Evolutionary conservation across 345 rosid genomes (phyloP), one percentile per base, ranked within the genome.

Genomic region (Abelmoschus esculentus): DNA sequence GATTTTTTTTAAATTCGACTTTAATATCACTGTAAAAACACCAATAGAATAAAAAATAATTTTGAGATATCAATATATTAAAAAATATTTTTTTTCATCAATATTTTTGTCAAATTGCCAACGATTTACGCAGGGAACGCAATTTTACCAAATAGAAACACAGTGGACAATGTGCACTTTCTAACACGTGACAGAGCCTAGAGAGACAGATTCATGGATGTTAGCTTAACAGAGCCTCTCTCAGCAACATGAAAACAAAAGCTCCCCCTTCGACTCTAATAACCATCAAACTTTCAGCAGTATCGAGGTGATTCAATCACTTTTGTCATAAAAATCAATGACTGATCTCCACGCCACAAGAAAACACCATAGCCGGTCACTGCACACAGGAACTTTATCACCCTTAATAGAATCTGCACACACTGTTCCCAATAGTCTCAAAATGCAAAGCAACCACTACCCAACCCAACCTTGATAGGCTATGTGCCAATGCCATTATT

Each of bases 251-350:
- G 60, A 76, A 76, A 80, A 73, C 83, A 67, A 80, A 76, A 74
- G 76, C 67, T 15, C 55, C 10, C 14, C 6, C 66, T 38, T 6
- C 54, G 12, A 11, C 42, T 17, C 53, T 42, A 18, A 62, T 38
- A 57, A 57, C 12, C 32, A 38, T 58, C 62, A 31, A 72, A 70
- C 85, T 77, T 79, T 82, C 76, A 54, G 55, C 81, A 36, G 59
- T 82, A 59, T 79, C 81, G 81, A 82, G 81, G 71, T 15, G 28
- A 65, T 18, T 7, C 28, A 56, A 67, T 54, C 57, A 42, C 77
- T 61, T 77, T 47, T 77, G 69, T 65, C 60, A 70, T 76, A 75
- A 66, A 69, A 47, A 55, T 75, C 68, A 50, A 69, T 13, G 3
- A 61, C 28, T 56, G 61, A 55, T 46, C 69, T 40, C 65, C 76